Evolutionary conservation across 2,329 filamentous ascomycete genomes (phyloP).

Genomic region (Aureobasidium pullulans): DNA sequence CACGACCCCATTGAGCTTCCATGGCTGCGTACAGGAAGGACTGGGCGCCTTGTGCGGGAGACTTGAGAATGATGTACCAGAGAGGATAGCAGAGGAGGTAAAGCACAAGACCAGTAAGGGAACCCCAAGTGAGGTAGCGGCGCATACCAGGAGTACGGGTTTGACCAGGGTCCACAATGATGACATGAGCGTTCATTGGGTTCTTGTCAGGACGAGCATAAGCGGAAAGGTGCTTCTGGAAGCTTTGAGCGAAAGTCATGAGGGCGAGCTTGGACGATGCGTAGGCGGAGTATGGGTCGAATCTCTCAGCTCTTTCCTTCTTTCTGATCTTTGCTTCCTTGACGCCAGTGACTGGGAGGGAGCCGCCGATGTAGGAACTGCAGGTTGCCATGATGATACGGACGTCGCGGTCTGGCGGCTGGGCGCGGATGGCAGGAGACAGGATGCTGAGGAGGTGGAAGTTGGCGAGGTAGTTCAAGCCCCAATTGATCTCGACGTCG

Average conservation of each 20-base stretch:
- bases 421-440: conserved; percentile 79
- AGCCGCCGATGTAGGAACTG: conserved; percentile 75
- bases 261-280: conserved; percentile 59
- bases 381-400: conserved; percentile 82
- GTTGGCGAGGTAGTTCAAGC: conserved; percentile 90
- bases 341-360: conserved; percentile 41
- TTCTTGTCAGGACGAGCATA: conserved; percentile 78
- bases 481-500: conserved; percentile 84
- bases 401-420: conserved; percentile 90
- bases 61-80: conserved; percentile 85
- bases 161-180: conserved; percentile 81
- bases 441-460: conserved; percentile 91
- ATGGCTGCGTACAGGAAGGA: conserved; percentile 79
- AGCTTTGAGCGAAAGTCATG: conserved; percentile 81
- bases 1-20: conserved; percentile 63
- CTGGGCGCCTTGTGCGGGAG: conserved; percentile 74
- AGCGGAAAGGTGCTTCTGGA: conserved; percentile 82
- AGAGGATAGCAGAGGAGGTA: conserved; percentile 74
- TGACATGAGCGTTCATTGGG: conserved; percentile 73
- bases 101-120: conserved; percentile 66
- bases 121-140: conserved; percentile 78
- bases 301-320: conserved; percentile 48
- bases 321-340: conserved; percentile 43
- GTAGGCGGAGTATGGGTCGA: conserved; percentile 39
- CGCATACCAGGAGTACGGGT: conserved; percentile 80